Conservation (phyloP, 306 rosid genomes). For the Castanea sativa region DNA sequence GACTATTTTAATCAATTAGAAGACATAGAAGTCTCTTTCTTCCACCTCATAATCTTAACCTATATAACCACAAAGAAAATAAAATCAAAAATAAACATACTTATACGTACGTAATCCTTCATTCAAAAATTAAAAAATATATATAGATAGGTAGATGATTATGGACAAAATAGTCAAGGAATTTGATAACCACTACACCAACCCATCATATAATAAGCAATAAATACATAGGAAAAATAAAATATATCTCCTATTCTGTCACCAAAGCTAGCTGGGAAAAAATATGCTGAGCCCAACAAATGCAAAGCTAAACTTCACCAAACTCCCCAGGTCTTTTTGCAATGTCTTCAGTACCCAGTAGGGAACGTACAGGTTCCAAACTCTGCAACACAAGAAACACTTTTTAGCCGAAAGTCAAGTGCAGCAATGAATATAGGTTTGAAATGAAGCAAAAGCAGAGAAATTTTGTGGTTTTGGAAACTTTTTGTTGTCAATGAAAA, state of each 20-base stretch:
- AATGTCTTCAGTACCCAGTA: conserved; percentile 37
- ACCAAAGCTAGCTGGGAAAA: background rate
- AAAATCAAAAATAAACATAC: background rate
- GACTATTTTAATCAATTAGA: background rate
- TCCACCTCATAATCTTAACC: background rate
- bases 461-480: background rate
- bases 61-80: too few species aligned
- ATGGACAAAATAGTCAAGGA: conserved; percentile 28
- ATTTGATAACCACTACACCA: conserved; percentile 8
- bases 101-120: background rate
- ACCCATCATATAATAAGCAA: background rate
- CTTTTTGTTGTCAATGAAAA: background rate
- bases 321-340: background rate
- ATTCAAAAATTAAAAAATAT: background rate
- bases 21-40: background rate
- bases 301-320: background rate
- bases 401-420: background rate
- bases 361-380: conserved; percentile 63
- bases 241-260: background rate
- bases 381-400: conserved; percentile 30
- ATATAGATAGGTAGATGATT: conserved; percentile 11
- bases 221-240: background rate
- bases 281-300: background rate
- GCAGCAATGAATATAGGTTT: background rate
- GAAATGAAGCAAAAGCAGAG: background rate